Percentiles rank a stretch among this genome's conserved stretches.
Conservation (phyloP, 495 filamentous ascomycete genomes). For the Bryoglossum gracile region DNA sequence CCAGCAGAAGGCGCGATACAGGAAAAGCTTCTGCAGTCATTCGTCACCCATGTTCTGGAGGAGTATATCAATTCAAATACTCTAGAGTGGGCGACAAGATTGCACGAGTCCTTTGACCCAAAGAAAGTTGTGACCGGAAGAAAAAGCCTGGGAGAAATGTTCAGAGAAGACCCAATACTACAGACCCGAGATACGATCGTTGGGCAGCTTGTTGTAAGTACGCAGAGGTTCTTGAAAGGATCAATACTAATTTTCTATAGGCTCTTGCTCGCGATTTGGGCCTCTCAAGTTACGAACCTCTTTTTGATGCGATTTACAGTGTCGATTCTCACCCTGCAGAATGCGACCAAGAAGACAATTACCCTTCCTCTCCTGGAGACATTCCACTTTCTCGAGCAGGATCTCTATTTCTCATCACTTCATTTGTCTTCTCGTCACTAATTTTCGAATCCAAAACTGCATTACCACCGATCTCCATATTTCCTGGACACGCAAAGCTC, state of each 20-base stretch:
- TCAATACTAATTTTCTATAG: constrained; percentile 29
- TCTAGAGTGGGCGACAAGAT: constrained; percentile 65
- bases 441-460: constrained; percentile 42
- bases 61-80: constrained; percentile 62
- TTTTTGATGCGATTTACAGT: constrained; percentile 35
- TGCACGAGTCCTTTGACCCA: constrained; percentile 66
- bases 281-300: constrained; percentile 31
- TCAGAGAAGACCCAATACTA: constrained; percentile 53
- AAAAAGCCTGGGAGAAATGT: constrained; percentile 52
- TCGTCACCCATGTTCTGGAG: constrained; percentile 78
- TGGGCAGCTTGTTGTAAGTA: constrained; percentile 66
- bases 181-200: constrained; percentile 61
- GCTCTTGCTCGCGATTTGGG: constrained; percentile 67
- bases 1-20: constrained; percentile 56
- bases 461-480: constrained; percentile 45
- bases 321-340: constrained; percentile 28
- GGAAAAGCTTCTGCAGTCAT: constrained; percentile 70
- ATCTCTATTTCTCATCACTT: constrained; percentile 54
- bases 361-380: constrained; percentile 46
- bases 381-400: constrained; percentile 71
- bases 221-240: not conserved
- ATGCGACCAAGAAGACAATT: constrained; percentile 24
- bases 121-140: constrained; percentile 48
- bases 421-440: constrained; percentile 44
- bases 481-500: constrained; percentile 55